phyloP scores from a whole-genome alignment of 352 stramenopile genomes.

The Phytophthora idaei region DNA sequence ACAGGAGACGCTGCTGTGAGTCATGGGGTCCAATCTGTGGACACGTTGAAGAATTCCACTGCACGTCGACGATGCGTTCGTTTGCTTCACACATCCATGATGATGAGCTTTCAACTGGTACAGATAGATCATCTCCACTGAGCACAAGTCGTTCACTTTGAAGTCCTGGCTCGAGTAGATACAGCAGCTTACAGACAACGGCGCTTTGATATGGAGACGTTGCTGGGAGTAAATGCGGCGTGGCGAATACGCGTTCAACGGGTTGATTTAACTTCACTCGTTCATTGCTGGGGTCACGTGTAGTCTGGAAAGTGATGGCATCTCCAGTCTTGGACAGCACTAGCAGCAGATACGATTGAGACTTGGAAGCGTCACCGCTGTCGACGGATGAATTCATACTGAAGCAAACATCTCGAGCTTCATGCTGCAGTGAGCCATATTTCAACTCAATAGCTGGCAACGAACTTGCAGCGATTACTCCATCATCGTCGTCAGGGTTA shows the following conservation, averaged over 20 bases:
- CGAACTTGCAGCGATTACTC: constrained; percentile 4
- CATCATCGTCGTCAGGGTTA: constrained; percentile 33
- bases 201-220: constrained; percentile 32
- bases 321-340: constrained; percentile 60
- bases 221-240: constrained; percentile 45
- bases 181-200: constrained; percentile 55
- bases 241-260: constrained; percentile 59
- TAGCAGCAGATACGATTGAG: constrained; percentile 45
- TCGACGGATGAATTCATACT: constrained; percentile 28
- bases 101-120: constrained; percentile 29
- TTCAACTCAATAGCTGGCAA: constrained; percentile 38
- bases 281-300: constrained; percentile 45
- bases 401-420: constrained; percentile 70
- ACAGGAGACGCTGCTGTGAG: constrained; percentile 27
- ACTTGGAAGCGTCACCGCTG: constrained; percentile 13
- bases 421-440: constrained; percentile 37
- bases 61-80: constrained; percentile 57
- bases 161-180: constrained; percentile 30
- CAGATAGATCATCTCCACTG: constrained; percentile 53
- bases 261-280: constrained; percentile 46
- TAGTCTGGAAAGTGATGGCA: constrained; percentile 52
- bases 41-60: constrained; percentile 52
- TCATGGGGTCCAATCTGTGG: constrained; percentile 23
- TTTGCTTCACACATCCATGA: constrained; percentile 40
- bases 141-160: constrained; percentile 46